Conservation (phyloP, 169 alveolate species). For the Plasmodium malariae region DNA sequence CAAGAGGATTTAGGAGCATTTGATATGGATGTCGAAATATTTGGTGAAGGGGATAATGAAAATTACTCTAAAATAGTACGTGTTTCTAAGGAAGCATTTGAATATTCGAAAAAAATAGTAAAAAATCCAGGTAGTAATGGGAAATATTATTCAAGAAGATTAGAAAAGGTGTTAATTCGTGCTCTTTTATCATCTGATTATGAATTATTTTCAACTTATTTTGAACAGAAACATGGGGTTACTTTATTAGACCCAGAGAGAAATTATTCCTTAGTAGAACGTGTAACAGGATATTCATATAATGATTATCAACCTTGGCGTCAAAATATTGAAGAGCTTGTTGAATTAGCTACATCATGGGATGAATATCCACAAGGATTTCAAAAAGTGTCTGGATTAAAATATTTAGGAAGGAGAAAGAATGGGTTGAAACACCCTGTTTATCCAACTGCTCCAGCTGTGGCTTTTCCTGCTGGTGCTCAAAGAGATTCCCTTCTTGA, state of each 20-base stretch:
- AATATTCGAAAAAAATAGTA: slow-evolving; percentile 78
- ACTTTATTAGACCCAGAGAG: slow-evolving; percentile 79
- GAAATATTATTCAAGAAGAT: slow-evolving; percentile 82
- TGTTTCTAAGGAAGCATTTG: slow-evolving; percentile 82
- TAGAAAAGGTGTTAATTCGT: slow-evolving; percentile 83
- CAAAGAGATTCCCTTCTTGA: slow-evolving; percentile 81
- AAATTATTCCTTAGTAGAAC: neutral
- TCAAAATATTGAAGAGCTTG: slow-evolving; percentile 85
- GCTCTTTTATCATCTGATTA: slow-evolving; percentile 80
- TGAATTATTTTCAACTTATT: slow-evolving; percentile 47
- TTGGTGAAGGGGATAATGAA: slow-evolving; percentile 25
- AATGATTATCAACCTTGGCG: slow-evolving; percentile 85
- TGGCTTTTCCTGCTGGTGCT: slow-evolving; percentile 87
- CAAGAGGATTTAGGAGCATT: slow-evolving; percentile 80
- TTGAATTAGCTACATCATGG: slow-evolving; percentile 87
- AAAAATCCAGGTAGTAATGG: slow-evolving; percentile 78
- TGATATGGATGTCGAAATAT: slow-evolving; percentile 47
- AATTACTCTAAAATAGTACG: slow-evolving; percentile 80
- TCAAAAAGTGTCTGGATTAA: slow-evolving; percentile 84
- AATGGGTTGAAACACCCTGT: slow-evolving; percentile 86
- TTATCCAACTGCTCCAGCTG: slow-evolving; percentile 88
- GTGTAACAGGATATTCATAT: slow-evolving; percentile 78
- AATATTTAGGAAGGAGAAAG: slow-evolving; percentile 80
- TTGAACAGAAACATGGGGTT: slow-evolving; percentile 82
- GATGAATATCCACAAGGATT: slow-evolving; percentile 86